A percentile compares a stretch with the other conserved stretches of the same genome.
These are phyloP conservation scores for Calocera viscosa DNA, from an alignment of 768 basidiomycete species.

Conservation along the genomic window DNA sequence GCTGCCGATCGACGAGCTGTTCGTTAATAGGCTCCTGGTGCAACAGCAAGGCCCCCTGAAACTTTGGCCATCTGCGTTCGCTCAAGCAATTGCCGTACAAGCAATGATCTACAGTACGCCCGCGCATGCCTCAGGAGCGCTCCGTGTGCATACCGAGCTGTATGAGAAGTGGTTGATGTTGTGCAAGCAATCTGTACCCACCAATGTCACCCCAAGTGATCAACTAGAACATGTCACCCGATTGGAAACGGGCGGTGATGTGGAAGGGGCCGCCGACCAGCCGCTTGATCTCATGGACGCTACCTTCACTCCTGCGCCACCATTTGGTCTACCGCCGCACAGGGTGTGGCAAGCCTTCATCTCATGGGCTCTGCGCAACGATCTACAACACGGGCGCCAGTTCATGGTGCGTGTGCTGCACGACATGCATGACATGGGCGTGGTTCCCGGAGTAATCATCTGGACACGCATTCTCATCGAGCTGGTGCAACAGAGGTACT, in stretches of 20 bases:
- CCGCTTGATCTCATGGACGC: background rate
- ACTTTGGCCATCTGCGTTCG: background rate
- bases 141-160: background rate
- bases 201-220: no score
- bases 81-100: background rate
- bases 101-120: background rate
- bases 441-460: background rate
- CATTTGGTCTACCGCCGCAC: background rate
- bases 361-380: background rate
- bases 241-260: background rate
- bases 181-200: background rate
- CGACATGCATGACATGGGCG: background rate
- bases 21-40: background rate
- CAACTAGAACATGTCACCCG: background rate
- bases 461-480: background rate
- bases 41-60: background rate
- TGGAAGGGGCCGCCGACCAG: background rate
- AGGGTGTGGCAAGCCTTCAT: no score
- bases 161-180: background rate
- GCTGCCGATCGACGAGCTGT: background rate
- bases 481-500: background rate
- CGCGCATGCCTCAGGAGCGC: background rate
- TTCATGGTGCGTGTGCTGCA: background rate
- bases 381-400: background rate
- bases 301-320: background rate